A percentile compares a stretch with the other conserved stretches of the same genome.
Conservation (phyloP, 768 basidiomycete genomes). For the Boletus insuetus region DNA sequence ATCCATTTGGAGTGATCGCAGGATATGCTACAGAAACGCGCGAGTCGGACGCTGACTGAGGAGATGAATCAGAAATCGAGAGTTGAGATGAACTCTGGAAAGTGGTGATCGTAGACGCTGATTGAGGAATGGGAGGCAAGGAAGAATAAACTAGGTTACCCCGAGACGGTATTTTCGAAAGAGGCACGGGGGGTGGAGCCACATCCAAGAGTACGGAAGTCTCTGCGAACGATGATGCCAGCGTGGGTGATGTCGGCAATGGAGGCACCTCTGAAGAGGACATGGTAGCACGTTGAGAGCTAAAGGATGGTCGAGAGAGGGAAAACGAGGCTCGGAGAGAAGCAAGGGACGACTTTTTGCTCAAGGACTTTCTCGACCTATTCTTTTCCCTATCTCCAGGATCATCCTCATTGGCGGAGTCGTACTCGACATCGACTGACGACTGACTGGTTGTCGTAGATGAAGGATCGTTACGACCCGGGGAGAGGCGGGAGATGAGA, state of each 20-base stretch:
- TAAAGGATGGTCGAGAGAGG: conserved; percentile 28
- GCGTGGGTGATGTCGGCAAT: conserved; percentile 25
- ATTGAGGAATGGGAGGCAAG: conserved; percentile 30
- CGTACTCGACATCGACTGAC: conserved; percentile 13
- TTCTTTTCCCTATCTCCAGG: conserved; percentile 14
- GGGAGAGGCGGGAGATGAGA: conserved; percentile 32
- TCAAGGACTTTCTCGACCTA: conserved; percentile 17
- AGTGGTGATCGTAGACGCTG: conserved; percentile 26
- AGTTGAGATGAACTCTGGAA: conserved; percentile 22
- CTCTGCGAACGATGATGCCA: conserved; percentile 6
- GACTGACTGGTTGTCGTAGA: conserved; percentile 3
- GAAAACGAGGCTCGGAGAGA: conserved; percentile 32
- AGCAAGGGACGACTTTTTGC: conserved; percentile 31
- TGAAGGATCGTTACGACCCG: conserved; percentile 23
- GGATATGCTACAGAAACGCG: conserved; percentile 13
- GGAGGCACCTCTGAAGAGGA: conserved; percentile 25
- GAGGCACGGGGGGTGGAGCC: neutral
- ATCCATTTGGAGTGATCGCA: conserved; percentile 5
- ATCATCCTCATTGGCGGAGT: conserved; percentile 25
- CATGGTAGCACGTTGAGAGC: conserved; percentile 23
- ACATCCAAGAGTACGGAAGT: neutral
- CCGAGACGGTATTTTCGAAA: conserved; percentile 25
- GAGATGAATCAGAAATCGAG: conserved; percentile 15
- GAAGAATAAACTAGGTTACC: conserved; percentile 2
- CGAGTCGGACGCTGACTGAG: conserved; percentile 19